These are phyloP conservation scores for Neocallimastix lanati DNA, from an alignment of 192 early-diverging fungal species.

Conservation along the genomic window DNA sequence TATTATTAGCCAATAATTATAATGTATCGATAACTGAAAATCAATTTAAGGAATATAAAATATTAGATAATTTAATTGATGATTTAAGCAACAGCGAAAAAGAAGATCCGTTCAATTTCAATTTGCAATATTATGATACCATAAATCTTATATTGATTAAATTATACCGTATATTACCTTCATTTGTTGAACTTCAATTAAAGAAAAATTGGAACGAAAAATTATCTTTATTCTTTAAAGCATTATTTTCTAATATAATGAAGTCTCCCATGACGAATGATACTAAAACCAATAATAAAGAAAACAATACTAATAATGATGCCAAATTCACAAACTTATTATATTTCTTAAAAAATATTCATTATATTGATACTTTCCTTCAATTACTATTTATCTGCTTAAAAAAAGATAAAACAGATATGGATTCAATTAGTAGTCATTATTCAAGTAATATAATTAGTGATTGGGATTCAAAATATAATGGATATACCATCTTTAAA, in stretches of 20 bases:
- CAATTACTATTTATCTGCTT: neutral
- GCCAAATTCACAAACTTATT: neutral
- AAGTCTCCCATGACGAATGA: neutral
- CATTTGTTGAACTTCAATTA: neutral
- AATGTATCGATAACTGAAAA: neutral
- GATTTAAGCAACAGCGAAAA: neutral
- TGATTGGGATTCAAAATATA: neutral
- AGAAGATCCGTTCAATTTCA: neutral
- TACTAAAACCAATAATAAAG: neutral
- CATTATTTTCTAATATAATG: neutral
- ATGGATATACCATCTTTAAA: neutral
- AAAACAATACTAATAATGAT: neutral
- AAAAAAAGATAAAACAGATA: neutral
- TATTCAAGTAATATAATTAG: neutral
- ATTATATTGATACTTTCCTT: neutral
- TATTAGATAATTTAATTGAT: neutral
- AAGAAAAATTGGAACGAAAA: neutral
- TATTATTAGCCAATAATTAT: neutral
- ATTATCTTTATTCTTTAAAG: neutral
- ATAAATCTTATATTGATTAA: neutral
- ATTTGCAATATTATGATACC: neutral
- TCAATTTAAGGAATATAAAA: neutral
- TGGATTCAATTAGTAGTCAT: neutral
- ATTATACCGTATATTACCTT: neutral
- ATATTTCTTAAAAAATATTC: neutral